Base-by-base conservation (phyloP, 106 monocot species). In the Vanilla planifolia region DNA sequence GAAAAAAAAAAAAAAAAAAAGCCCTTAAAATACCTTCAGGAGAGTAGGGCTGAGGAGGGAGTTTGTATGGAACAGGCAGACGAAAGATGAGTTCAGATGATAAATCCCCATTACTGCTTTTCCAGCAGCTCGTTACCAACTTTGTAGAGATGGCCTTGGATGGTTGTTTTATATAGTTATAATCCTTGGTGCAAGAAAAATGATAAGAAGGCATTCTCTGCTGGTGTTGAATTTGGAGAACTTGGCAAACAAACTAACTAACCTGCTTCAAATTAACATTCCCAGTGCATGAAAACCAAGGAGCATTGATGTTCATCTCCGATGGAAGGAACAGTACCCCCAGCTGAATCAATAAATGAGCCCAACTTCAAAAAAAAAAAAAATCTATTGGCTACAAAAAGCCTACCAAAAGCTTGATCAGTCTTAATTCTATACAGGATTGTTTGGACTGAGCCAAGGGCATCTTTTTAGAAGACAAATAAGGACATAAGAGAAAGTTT, bases 281-380 rank as follows among this genome's bases (percentile, higher is more conserved):
- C 3, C 52, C 78, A 35, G 82, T 90, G 73, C 95, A 95, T 48
- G 83, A 89, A 66, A 95, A 95, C 14, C 16, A 22, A 44, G 67
- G 45, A 36, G 51, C 19, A 26, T 36, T 43, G 25, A 65, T 17
- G 28, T 74, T 48, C 32, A 67, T 35, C 11, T 21, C 29, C 20
- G 75, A 59, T 35, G 95, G 86, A 73, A 95, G 72, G 73, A 95
- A 95, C 16, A 95, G 69, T n/a, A 95, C 80, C 3, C 95, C 95
- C 60, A 95, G 70, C 95, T 95, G 62, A 25, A 51, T 59, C 22
- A 50, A 62, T 11, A 35, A 69, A 15, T 8, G 33, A 14, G 5
- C 24, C 52, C 39, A 41, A 55, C 1, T 25, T 14, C 0, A 51
- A 52, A 51, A 7, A 6, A 56, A 19, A 19, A 47, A n/a, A n/a